Base-by-base conservation (phyloP, 176 grass and related monocot species). In the Bolboschoenus planiculmis region DNA sequence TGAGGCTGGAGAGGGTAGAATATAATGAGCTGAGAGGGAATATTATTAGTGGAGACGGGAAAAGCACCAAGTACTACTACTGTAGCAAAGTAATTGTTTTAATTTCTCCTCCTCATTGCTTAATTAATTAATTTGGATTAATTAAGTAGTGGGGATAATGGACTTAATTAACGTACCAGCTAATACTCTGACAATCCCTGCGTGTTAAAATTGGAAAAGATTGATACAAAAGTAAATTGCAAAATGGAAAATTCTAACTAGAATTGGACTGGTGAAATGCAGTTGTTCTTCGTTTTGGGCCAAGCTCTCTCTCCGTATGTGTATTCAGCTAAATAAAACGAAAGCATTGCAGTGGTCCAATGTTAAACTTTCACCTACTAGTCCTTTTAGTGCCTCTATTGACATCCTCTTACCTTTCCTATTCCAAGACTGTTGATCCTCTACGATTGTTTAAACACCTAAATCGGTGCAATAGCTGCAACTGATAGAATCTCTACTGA, bases 51-150 rank as follows among this genome's bases (percentile, higher is more conserved):
- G 71, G 62, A 83, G 74, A 81, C 74, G 84, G 23, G 33, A 54
- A 46, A 67, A 79, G 85, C 30, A n/a, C 79, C 30, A 55, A 84
- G 70, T 34, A 90, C 88, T 90, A 84, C 59, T 34, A 90, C 88
- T 90, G 80, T 90, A 72, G 63, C 40, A 5, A 35, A 24, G 56
- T 48, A 65, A 23, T 82, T 63, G 14, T n/a, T 43, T 47, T 57
- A 60, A n/a, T 27, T 78, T 24, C 39, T 42, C 36, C 58, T 37
- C 62, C 51, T 48, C 10, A 29, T 64, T 5, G 60, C 20, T 79
- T 62, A 40, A 61, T 58, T 81, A 16, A 81, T 40, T 46, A 8
- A 81, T 62, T 35, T 5, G 10, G 78, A 59, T 31, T 47, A 81
- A 42, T 62, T 62, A 81, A 48, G 24, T 65, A 82, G 55, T 60